Evolutionary conservation across 371 early-diverging fungal species (phyloP).

Genomic region (Mucor sp.): DNA sequence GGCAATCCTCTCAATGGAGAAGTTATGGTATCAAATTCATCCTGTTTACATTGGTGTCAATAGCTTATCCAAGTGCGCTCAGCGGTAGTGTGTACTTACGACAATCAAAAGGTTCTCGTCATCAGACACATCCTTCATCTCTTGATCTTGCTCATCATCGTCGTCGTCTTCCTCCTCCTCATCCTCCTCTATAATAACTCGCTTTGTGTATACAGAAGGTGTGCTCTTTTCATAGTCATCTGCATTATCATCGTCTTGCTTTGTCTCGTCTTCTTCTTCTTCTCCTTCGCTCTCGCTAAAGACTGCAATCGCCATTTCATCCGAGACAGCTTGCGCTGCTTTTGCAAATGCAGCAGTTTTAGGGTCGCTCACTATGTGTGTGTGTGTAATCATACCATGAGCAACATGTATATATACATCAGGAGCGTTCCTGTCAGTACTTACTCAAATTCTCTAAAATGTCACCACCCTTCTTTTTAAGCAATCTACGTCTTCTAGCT

Average conservation of each 20-base stretch:
- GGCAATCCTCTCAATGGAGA: conserved; percentile 7
- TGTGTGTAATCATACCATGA: not conserved
- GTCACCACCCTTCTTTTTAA: conserved; percentile 32
- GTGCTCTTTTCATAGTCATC: conserved; percentile 6
- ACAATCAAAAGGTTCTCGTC: conserved; percentile 13
- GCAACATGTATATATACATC: not conserved
- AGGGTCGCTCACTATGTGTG: conserved; percentile 30
- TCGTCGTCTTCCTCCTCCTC: conserved; percentile 17
- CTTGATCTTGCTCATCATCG: conserved; percentile 1
- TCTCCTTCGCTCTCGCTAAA: conserved; percentile 39
- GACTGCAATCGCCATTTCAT: conserved; percentile 17
- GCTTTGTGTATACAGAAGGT: not conserved
- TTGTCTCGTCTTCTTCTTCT: conserved; percentile 15
- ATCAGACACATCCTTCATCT: conserved; percentile 10
- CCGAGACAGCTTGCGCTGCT: conserved; percentile 32
- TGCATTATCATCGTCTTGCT: conserved; percentile 12
- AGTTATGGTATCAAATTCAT: conserved; percentile 9
- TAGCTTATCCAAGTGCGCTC: too few relatives aligned
- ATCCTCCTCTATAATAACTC: conserved; percentile 15
- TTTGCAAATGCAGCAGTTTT: conserved; percentile 54
- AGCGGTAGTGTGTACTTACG: not conserved
- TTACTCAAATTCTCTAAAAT: conserved; percentile 32
- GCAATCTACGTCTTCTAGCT: conserved; percentile 34
- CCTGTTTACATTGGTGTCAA: not conserved
- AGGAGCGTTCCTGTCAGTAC: not conserved